A percentile compares a stretch with the other conserved stretches of the same genome.
Conservation (phyloP, 768 basidiomycete species). For the Mycena indigotica region DNA sequence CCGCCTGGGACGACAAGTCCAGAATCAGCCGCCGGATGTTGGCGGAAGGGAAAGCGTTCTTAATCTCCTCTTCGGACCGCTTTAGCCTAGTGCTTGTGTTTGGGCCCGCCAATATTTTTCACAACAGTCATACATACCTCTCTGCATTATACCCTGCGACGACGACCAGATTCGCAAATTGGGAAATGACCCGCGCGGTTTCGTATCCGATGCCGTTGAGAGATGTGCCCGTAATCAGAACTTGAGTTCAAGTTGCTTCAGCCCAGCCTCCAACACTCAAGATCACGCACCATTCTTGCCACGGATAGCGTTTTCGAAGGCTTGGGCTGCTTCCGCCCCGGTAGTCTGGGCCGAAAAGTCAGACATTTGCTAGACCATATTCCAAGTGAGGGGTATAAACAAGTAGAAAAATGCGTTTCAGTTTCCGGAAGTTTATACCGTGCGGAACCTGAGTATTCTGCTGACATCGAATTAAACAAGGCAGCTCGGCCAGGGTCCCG, state of each 20-base stretch:
- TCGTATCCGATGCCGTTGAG: background rate
- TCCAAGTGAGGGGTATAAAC: no score
- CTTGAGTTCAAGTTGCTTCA: no score
- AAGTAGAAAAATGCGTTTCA: no score
- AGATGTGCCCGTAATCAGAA: background rate
- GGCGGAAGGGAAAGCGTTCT: background rate
- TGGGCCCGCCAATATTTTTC: background rate
- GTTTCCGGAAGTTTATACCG: no score
- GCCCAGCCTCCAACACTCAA: no score
- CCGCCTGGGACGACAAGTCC: background rate
- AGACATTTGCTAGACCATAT: no score
- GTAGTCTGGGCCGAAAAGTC: background rate
- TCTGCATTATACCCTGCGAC: background rate
- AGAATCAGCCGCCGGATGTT: background rate
- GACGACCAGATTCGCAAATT: background rate
- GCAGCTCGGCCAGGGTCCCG: no score
- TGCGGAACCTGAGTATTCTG: no score
- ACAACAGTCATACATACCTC: background rate
- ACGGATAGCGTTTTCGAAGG: background rate
- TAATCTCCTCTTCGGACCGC: background rate
- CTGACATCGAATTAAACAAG: no score
- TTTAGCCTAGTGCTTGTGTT: background rate
- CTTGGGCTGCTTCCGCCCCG: background rate
- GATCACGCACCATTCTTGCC: background rate
- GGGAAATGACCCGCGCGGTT: background rate